These are phyloP conservation scores for Starmerella roubikii DNA, from an alignment of 805 yeast species.

Conservation along the genomic window DNA sequence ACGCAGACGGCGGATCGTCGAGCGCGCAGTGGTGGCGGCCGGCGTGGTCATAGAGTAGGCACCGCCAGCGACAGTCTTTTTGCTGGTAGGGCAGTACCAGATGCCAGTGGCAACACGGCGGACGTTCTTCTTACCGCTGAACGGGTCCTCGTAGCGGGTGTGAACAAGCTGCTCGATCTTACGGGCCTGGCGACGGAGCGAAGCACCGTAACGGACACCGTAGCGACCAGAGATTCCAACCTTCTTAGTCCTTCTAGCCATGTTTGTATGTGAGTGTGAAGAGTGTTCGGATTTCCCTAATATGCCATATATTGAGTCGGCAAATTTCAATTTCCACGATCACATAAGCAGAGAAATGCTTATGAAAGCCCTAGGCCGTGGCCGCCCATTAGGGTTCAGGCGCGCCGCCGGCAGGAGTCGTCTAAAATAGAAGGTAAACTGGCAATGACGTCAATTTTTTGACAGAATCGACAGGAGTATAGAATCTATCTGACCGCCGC, in stretches of 20 bases:
- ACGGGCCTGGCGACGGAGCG: slow-evolving; percentile 99
- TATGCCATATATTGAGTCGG: too few species aligned
- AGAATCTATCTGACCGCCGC: too few species aligned
- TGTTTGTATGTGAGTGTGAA: slow-evolving; percentile 6
- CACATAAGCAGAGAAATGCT: too few species aligned
- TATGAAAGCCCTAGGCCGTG: too few species aligned
- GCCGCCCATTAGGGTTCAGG: too few species aligned
- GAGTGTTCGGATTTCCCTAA: too few species aligned
- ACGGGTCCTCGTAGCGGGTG: slow-evolving; percentile 96
- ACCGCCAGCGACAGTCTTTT: slow-evolving; percentile 98
- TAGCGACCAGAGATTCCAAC: slow-evolving; percentile 99
- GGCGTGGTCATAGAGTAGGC: slow-evolving; percentile 97
- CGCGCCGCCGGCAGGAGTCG: too few species aligned
- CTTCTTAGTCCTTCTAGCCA: slow-evolving; percentile 99
- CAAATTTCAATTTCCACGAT: too few species aligned
- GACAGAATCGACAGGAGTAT: too few species aligned
- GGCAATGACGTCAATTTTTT: too few species aligned
- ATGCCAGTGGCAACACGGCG: slow-evolving; percentile 97
- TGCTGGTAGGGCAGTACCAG: slow-evolving; percentile 95
- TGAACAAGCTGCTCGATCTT: slow-evolving; percentile 98
- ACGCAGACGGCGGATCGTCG: slow-evolving; percentile 99
- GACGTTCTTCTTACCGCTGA: slow-evolving; percentile 99
- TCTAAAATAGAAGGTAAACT: too few species aligned
- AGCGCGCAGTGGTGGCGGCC: slow-evolving; percentile 99
- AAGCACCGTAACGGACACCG: slow-evolving; percentile 99